Evolutionary conservation across 768 basidiomycete species (phyloP), one percentile per base, ranked within the genome.

Genomic region (Guyanaporus albipodus): DNA sequence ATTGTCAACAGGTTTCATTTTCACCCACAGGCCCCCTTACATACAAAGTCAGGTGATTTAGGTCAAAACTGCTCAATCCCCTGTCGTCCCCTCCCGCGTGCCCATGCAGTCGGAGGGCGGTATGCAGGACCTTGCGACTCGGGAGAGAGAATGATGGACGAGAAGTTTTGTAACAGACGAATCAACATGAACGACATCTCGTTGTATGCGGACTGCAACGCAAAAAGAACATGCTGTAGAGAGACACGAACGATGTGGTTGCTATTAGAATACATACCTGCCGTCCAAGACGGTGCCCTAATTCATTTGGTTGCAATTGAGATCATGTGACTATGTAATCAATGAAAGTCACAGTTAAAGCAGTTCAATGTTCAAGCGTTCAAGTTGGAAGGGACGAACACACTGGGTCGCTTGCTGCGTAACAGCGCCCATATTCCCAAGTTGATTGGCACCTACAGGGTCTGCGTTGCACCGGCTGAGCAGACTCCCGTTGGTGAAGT

Each of bases 11-110:
- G 64, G 57, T 17, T 56, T 59, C 74, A 75, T 72, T 44, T 60
- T 71, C 24, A 74, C 66, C 75, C 76, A 76, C 18, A 77, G 49
- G 10, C 76, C 75, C 2, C 73, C 73, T 73, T 74, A 32, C 62
- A 23, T 67, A 67, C 49, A 70, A 37, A 1, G 67, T 70, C 8
- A 70, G 33, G 27, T 69, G 66, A 29, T 44, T 45, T 55, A 6
- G 61, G 67, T 40, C 51, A 42, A 23, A 69, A 42, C 32, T 47
- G 51, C 28, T 68, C 67, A 2, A 55, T 51, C 8, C 42, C 52
- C 48, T 64, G 36, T 24, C 62, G 62, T 17, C 66, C 69, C 24
- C 46, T 34, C 21, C 43, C 54, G 23, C 21, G 23, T 4, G 50
- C 55, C 67, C 67, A 69, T n/a, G 38, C 48, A 24, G 55, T 43